A percentile compares a stretch with the other conserved stretches of the same genome.
These are phyloP conservation scores for Fistulina hepatica DNA, from an alignment of 1,284 basidiomycete genomes.

Conservation along the genomic window DNA sequence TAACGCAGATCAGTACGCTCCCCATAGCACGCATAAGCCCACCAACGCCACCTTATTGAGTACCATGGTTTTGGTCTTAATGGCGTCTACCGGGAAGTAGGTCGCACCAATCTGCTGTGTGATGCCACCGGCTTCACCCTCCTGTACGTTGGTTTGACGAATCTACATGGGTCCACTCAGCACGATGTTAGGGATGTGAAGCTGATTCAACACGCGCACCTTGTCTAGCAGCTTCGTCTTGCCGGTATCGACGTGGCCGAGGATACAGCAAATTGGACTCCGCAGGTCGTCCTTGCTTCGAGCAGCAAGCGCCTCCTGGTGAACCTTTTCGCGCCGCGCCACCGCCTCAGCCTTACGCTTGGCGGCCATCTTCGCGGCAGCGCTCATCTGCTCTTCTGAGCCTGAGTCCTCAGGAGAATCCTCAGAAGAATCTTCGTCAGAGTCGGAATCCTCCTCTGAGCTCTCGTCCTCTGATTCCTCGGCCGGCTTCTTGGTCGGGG, in stretches of 20 bases:
- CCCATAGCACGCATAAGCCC: neutral
- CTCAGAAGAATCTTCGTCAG: slow-evolving; percentile 25
- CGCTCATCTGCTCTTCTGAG: slow-evolving; percentile 56
- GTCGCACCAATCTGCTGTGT: slow-evolving; percentile 99
- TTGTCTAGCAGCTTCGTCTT: slow-evolving; percentile 99
- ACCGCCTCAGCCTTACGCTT: slow-evolving; percentile 80
- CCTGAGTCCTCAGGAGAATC: slow-evolving; percentile 35
- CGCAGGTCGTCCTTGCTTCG: slow-evolving; percentile 86
- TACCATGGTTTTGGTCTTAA: slow-evolving; percentile 86
- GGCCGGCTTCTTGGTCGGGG: slow-evolving; percentile 8
- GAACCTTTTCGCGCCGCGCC: slow-evolving; percentile 70
- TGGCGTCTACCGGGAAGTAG: slow-evolving; percentile 97
- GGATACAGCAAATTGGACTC: slow-evolving; percentile 97
- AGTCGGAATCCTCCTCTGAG: slow-evolving; percentile 22
- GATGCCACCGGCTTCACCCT: slow-evolving; percentile 99
- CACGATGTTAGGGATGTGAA: neutral
- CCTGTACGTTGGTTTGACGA: slow-evolving; percentile 99
- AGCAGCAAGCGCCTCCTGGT: slow-evolving; percentile 80
- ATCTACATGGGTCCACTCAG: slow-evolving; percentile 49
- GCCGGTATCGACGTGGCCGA: slow-evolving; percentile 99
- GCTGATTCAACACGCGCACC: slow-evolving; percentile 29
- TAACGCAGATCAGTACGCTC: neutral
- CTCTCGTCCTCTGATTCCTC: slow-evolving; percentile 8
- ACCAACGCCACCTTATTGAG: slow-evolving; percentile 62
- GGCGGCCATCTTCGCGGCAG: slow-evolving; percentile 55